phyloP scores from a whole-genome alignment of 331 rosid species.

The Acacia pycnantha region DNA sequence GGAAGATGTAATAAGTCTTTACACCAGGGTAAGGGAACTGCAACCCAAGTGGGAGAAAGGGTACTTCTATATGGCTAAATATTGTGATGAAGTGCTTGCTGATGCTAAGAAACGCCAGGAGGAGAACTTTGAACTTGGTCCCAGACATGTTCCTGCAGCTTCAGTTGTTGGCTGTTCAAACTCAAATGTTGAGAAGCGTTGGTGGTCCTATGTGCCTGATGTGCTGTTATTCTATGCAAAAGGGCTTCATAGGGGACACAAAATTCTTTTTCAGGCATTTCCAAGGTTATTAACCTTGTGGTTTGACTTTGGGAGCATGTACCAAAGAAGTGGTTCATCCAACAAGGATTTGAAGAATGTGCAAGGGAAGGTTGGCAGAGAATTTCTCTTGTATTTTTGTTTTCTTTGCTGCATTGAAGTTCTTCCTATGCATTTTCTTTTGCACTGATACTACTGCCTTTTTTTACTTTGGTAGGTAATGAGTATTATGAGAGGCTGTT shows the following conservation, averaged over 20 bases:
- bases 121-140: slow-evolving; percentile 60
- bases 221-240: slow-evolving; percentile 87
- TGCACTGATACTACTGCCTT: slow-evolving; percentile 17
- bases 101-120: slow-evolving; percentile 98
- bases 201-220: slow-evolving; percentile 90
- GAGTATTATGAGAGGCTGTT: slow-evolving; percentile 74
- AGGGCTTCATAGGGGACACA: slow-evolving; percentile 96
- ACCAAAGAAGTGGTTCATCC: slow-evolving; percentile 59
- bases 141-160: slow-evolving; percentile 54
- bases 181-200: slow-evolving; percentile 60
- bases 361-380: slow-evolving; percentile 56
- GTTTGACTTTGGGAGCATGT: slow-evolving; percentile 95
- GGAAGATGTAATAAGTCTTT: slow-evolving; percentile 84
- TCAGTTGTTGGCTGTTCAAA: slow-evolving; percentile 62
- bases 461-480: slow-evolving; percentile 54
- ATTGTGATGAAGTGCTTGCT: slow-evolving; percentile 87
- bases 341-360: slow-evolving; percentile 59
- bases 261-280: slow-evolving; percentile 94
- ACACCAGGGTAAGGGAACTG: slow-evolving; percentile 86
- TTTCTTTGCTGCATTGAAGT: slow-evolving; percentile 8
- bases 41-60: slow-evolving; percentile 99
- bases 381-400: slow-evolving; percentile 23
- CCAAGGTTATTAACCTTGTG: slow-evolving; percentile 94
- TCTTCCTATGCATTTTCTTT: slow-evolving; percentile 9
- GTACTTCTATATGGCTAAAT: slow-evolving; percentile 85